These are phyloP conservation scores for Trichoderma koningiopsis DNA, from an alignment of 2,329 filamentous ascomycete genomes.

Conservation along the genomic window DNA sequence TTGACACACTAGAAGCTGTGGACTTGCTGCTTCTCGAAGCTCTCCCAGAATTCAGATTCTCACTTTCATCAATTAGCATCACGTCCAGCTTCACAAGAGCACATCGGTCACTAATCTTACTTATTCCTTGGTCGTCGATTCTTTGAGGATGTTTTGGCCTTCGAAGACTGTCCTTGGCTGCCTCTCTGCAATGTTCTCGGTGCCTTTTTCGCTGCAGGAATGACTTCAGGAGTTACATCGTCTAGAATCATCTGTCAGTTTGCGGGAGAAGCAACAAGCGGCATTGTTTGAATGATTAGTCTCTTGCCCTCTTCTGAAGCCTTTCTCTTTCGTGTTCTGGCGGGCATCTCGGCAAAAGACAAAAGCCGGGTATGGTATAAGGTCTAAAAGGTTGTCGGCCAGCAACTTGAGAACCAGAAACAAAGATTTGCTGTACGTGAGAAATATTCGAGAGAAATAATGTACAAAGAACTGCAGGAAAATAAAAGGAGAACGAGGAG, in stretches of 20 bases:
- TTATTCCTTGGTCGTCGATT: neutral
- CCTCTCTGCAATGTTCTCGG: slow-evolving; percentile 10
- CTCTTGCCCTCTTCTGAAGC: slow-evolving; percentile 30
- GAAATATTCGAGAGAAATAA: neutral
- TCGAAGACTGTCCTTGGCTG: neutral
- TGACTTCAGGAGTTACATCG: neutral
- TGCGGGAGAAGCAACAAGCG: neutral
- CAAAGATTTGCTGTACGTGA: no score
- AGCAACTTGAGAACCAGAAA: neutral
- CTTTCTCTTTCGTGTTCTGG: slow-evolving; percentile 35
- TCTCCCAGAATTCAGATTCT: neutral
- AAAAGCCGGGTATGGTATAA: neutral
- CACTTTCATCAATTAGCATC: neutral
- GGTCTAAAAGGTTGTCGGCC: neutral
- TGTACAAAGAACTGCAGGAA: neutral
- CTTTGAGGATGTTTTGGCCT: neutral
- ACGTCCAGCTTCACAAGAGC: neutral
- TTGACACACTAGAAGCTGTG: slow-evolving; percentile 16
- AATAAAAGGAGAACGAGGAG: neutral
- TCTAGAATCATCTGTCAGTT: neutral
- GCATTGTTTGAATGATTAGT: no score
- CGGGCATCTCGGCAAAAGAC: slow-evolving; percentile 32
- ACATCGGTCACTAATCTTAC: neutral
- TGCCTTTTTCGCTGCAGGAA: neutral
- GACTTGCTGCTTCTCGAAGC: slow-evolving; percentile 26